These are phyloP conservation scores for Bimuria novae-zelandiae DNA, from an alignment of 2,329 filamentous ascomycete species.

Conservation along the genomic window DNA sequence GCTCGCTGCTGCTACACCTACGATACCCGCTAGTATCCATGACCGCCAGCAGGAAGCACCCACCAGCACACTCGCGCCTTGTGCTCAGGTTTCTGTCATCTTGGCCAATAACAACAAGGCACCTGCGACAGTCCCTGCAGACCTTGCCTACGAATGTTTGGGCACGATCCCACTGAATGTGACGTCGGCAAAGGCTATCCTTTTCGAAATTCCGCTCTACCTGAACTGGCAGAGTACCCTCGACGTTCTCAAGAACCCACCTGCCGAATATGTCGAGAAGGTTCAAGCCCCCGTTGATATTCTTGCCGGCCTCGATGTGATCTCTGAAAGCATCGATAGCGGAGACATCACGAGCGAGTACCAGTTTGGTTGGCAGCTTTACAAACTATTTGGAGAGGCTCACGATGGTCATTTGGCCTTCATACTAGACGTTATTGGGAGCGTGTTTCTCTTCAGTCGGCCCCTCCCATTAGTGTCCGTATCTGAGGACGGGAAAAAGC, in stretches of 20 bases:
- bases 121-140: conserved; percentile 45
- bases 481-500: conserved; percentile 61
- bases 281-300: conserved; percentile 53
- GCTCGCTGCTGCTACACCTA: conserved; percentile 30
- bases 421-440: conserved; percentile 57
- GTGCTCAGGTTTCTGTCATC: conserved; percentile 41
- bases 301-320: conserved; percentile 46
- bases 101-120: conserved; percentile 15
- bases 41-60: conserved; percentile 9
- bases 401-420: conserved; percentile 70
- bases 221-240: conserved; percentile 54
- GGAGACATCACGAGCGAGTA: conserved; percentile 49
- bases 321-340: conserved; percentile 44
- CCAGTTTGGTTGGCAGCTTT: conserved; percentile 57
- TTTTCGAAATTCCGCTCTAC: conserved; percentile 49
- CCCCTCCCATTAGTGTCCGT: conserved; percentile 62
- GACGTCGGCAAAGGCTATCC: conserved; percentile 44
- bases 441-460: conserved; percentile 56
- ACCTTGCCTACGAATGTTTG: conserved; percentile 52
- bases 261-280: conserved; percentile 52
- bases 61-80: conserved; percentile 24
- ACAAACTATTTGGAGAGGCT: conserved; percentile 57
- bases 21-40: conserved; percentile 15
- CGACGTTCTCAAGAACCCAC: conserved; percentile 50
- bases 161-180: conserved; percentile 51